Percentiles rank a stretch among this genome's conserved stretches.
Evolutionary conservation across 371 early-diverging fungal species (phyloP).

Genomic region (Blakeslea trispora): DNA sequence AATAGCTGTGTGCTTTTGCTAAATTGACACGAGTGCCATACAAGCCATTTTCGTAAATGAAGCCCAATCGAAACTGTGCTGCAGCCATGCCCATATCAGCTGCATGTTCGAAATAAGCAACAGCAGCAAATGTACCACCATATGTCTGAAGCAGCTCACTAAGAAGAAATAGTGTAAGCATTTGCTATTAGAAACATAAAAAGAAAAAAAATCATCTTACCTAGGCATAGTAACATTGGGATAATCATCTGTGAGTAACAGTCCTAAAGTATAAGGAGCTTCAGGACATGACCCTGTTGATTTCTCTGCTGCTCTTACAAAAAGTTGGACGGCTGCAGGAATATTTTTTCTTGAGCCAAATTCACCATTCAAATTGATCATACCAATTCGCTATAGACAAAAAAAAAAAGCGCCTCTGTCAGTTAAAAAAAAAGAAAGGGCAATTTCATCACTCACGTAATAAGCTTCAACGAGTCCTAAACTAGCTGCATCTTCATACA

Average conservation of each 20-base stretch:
- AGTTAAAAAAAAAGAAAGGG: neutral
- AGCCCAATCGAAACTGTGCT: conserved; percentile 34
- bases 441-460: conserved; percentile 53
- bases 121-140: conserved; percentile 36
- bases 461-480: conserved; percentile 67
- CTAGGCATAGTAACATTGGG: conserved; percentile 35
- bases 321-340: conserved; percentile 27
- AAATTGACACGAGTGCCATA: conserved; percentile 31
- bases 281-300: conserved; percentile 37
- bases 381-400: conserved; percentile 44
- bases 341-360: conserved; percentile 41
- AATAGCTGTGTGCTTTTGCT: conserved; percentile 28
- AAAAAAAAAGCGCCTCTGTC: too few relatives aligned
- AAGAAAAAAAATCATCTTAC: too few relatives aligned
- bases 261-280: conserved; percentile 41
- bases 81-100: conserved; percentile 35
- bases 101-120: conserved; percentile 33
- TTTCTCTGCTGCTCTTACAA: conserved; percentile 37
- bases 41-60: conserved; percentile 31
- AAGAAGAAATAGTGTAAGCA: too few relatives aligned
- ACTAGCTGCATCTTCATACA: conserved; percentile 76
- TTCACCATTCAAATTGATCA: conserved; percentile 43
- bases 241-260: conserved; percentile 35
- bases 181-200: too few relatives aligned
- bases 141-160: conserved; percentile 32